Conservation (phyloP, 257 asterid species). For the Fraxinus pennsylvanica region DNA sequence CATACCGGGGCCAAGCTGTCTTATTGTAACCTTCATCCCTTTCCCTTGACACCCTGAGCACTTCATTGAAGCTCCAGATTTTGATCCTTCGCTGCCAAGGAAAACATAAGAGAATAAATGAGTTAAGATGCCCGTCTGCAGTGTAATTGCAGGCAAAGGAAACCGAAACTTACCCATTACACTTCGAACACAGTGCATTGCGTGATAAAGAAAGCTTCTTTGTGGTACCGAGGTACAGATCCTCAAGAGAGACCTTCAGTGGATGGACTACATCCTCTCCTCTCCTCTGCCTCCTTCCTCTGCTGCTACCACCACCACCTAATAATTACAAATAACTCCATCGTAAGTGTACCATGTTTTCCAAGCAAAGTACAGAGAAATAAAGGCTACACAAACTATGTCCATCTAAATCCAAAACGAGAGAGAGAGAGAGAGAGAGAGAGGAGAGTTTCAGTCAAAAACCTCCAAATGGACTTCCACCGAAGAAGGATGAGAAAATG, state of each 20-base stretch:
- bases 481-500: conserved; percentile 55
- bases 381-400: not conserved
- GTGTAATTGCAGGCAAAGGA: not conserved
- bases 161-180: conserved; percentile 41
- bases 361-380: not conserved
- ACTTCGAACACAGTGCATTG: conserved; percentile 47
- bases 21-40: conserved; percentile 55
- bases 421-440: no score
- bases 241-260: conserved; percentile 53
- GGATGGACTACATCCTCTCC: conserved; percentile 62
- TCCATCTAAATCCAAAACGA: not conserved
- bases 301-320: conserved; percentile 55
- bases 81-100: conserved; percentile 46
- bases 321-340: conserved; percentile 3
- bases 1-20: conserved; percentile 64
- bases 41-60: conserved; percentile 53
- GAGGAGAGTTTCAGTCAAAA: no score
- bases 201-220: conserved; percentile 60
- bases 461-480: conserved; percentile 53
- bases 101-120: not conserved
- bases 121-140: not conserved
- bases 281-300: conserved; percentile 58
- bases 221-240: conserved; percentile 44
- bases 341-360: not conserved
- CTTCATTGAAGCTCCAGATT: conserved; percentile 52